Evolutionary conservation across 768 basidiomycete species (phyloP), one percentile per base, ranked within the genome.

Genomic region (Tulasnella sp.): DNA sequence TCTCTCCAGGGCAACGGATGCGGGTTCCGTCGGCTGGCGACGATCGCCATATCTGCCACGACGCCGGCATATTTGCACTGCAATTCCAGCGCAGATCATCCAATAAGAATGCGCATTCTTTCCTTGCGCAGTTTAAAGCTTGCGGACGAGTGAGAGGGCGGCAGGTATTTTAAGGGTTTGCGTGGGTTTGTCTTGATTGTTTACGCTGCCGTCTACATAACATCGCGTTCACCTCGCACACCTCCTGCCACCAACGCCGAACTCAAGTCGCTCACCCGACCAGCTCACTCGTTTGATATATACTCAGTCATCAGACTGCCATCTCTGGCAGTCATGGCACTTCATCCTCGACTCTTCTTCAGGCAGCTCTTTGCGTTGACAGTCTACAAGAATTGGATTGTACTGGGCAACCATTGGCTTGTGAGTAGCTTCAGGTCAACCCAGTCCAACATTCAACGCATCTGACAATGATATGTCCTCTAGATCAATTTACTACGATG

Each of bases 401-500:
- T 78, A n/a, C 52, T 78, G 4, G 75, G 73, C 72, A 67, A 76
- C 59, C 77, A 78, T 73, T 63, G 71, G 34, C 26, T 71, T 72
- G 71, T 72, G 36, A 62, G 71, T 40, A 36, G n/a, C 2, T 1
- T 36, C 29, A 26, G 39, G 17, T 63, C 40, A 16, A 65, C 36
- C n/a, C 62, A 6, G 69, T 72, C 32, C 59, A 70, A 5, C n/a
- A 34, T 22, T n/a, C 3, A 26, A 37, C 37, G 16, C n/a, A 6
- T 1, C 16, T 52, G 29, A 14, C n/a, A 0, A 17, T 14, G 12
- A 5, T 35, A 16, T 37, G 16, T 4, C 17, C 35, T 70, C 39
- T 26, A 75, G 69, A 74, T 78, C 72, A 79, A 79, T 69, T 32
- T 79, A 32, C 9, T 77, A 16, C 75, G 78, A 71, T 77, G 76